Evolutionary conservation across 441 rosid species (phyloP), one percentile per base, ranked within the genome.

Genomic region (Bocquillonia castaneifolia): DNA sequence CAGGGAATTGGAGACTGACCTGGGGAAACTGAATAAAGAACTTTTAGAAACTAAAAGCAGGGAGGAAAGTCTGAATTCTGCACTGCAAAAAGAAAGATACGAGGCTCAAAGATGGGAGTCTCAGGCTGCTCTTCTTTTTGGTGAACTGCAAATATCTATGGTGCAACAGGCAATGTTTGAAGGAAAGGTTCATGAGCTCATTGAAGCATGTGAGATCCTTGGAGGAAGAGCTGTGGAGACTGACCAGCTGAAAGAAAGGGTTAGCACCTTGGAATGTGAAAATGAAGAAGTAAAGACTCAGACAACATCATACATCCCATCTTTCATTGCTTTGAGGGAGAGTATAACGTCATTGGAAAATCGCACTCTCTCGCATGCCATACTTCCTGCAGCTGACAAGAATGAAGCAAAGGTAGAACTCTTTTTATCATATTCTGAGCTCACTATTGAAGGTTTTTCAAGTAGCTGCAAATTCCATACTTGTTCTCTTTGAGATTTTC

Each of bases 291-390:
- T 90, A 28, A 80, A 81, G 59, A 78, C 74, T 73, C 83, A 80
- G 75, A 72, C 85, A 76, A 79, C 73, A 60, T 83, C 83, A 52
- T 85, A 82, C 76, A 63, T 74, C 67, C 84, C 88, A 36, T 87
- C 81, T 51, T 74, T 89, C 45, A 62, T 69, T 74, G 81, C 88
- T 76, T 77, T 95, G 78, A 78, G 70, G 76, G 86, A 86, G 32
- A 76, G 84, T 72, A 54, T 95, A 54, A 67, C 77, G 47, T 87
- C 96, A 66, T 76, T 95, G 78, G 97, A 89, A 76, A 81, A 75
- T 63, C 86, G 59, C 73, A 67, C 76, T 54, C 68, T 74, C 70
- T 50, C 77, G 80, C 80, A 69, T 50, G 63, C 57, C 37, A 58
- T 62, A 70, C 76, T 71, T 72, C 71, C 63, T 68, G 62, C 73